Evolutionary conservation across 257 asterid genomes (phyloP), one percentile per base, ranked within the genome.

Genomic region (Rhazya stricta): DNA sequence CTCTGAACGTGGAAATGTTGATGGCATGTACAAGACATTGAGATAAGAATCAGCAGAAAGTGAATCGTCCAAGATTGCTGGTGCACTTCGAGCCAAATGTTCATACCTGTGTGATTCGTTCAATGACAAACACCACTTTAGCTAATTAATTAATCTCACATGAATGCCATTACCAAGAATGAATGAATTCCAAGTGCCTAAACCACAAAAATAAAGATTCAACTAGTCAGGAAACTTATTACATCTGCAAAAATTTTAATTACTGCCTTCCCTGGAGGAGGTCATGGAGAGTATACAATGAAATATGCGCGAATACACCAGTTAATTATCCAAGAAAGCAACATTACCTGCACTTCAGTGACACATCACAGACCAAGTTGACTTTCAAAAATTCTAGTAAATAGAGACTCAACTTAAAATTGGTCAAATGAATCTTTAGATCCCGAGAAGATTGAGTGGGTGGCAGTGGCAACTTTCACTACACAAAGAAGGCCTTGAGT

Each of bases 21-120:
- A 89, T 79, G 99, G 99, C 96, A 94, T 91, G 95, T 92, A 88
- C 76, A 94, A 72, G 74, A 94, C 91, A 78, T 90, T 92, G 82
- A 94, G 97, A 85, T 94, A 94, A 81, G 99, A 94, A 84, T 94
- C 99, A 63, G 99, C 97, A 80, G 99, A 94, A 73, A 94, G 96
- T 77, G 99, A 96, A 85, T 94, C 97, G 71, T 94, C 99, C 56
- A 92, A 81, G 73, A 90, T 96, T 43, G 97, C 94, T 23, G 99
- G 99, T 58, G 97, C 99, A 84, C 97, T 94, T 88, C 86, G 86
- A 54, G 96, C 96, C 90, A 94, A 86, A 90, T 94, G 97, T 45
- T 94, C 97, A 69, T 90, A 90, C 97, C 99, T 94, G 77, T 42
- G 83, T 57, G 75, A 83, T 65, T 74, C 48, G 66, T 78, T 72